A percentile compares a stretch with the other conserved stretches of the same genome.
Conservation (phyloP, 192 early-diverging fungal genomes). For the Pecoramyces ruminantium region DNA sequence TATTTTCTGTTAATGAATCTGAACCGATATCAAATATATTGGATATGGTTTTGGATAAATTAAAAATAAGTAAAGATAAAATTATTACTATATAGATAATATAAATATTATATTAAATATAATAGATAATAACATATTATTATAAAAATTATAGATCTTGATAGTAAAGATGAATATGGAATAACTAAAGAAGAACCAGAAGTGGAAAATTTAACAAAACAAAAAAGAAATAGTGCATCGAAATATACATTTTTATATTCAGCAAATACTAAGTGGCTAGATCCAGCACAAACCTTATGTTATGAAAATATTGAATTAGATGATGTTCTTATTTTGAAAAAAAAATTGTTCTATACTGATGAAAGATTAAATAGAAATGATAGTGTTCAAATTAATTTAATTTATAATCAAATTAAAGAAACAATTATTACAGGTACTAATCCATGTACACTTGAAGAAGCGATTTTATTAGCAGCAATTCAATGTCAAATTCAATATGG, state of each 20-base stretch:
- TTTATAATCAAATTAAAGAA: slow-evolving; percentile 31
- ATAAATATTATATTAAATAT: too few relatives aligned
- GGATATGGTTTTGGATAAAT: not conserved
- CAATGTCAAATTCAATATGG: slow-evolving; percentile 32
- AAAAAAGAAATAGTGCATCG: not conserved
- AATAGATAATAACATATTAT: too few relatives aligned
- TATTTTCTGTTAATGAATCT: slow-evolving; percentile 29
- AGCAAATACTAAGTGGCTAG: slow-evolving; percentile 19
- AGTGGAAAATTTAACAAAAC: not conserved
- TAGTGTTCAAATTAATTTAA: slow-evolving; percentile 35
- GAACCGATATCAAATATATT: slow-evolving; percentile 7
- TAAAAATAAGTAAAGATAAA: not conserved
- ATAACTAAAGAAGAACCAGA: not conserved
- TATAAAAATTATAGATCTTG: not conserved
- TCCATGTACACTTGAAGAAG: slow-evolving; percentile 36
- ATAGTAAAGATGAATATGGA: slow-evolving; percentile 18
- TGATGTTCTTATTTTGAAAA: slow-evolving; percentile 29
- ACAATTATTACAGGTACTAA: slow-evolving; percentile 28
- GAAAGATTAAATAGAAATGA: slow-evolving; percentile 39
- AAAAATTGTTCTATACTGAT: slow-evolving; percentile 46
- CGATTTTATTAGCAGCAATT: slow-evolving; percentile 30
- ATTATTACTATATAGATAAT: too few relatives aligned
- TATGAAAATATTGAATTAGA: slow-evolving; percentile 30
- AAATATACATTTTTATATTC: not conserved
- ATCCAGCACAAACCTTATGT: slow-evolving; percentile 25